Evolutionary conservation across 768 basidiomycete species (phyloP).

Genomic region (Mycena metata): DNA sequence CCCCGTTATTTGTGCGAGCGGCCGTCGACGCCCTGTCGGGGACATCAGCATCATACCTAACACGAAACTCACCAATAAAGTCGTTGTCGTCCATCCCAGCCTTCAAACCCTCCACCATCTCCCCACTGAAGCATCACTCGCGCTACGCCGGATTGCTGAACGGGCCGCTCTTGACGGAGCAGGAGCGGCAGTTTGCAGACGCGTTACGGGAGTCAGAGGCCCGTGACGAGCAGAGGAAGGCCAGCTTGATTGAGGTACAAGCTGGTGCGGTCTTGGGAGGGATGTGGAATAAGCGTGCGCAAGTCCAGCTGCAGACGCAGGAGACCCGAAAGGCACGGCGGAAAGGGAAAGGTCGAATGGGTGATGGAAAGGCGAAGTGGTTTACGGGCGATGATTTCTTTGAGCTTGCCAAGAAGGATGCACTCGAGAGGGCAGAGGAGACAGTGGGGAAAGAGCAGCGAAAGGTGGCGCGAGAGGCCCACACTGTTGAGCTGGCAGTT

Average conservation of each 20-base stretch:
- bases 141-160: too few species aligned
- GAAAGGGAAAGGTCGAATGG: conserved; percentile 26
- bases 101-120: too few species aligned
- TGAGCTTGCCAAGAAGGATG: conserved; percentile 20
- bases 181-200: too few species aligned
- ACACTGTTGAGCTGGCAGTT: conserved; percentile 23
- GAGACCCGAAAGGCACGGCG: conserved; percentile 26
- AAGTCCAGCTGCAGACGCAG: conserved; percentile 7
- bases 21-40: too few species aligned
- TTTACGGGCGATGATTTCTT: conserved; percentile 43
- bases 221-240: too few species aligned
- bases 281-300: not conserved
- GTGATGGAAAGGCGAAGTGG: conserved; percentile 41
- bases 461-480: conserved; percentile 5
- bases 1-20: too few species aligned
- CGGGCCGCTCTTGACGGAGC: too few species aligned
- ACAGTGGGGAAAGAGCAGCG: conserved; percentile 7
- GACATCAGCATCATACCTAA: too few species aligned
- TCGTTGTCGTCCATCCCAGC: too few species aligned
- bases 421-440: conserved; percentile 14
- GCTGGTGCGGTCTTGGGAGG: not conserved
- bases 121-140: too few species aligned
- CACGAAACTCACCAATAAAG: too few species aligned
- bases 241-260: not conserved
- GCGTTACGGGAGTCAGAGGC: too few species aligned